Conservation (phyloP, 352 stramenopile genomes). For the Phytophthora sojae region DNA sequence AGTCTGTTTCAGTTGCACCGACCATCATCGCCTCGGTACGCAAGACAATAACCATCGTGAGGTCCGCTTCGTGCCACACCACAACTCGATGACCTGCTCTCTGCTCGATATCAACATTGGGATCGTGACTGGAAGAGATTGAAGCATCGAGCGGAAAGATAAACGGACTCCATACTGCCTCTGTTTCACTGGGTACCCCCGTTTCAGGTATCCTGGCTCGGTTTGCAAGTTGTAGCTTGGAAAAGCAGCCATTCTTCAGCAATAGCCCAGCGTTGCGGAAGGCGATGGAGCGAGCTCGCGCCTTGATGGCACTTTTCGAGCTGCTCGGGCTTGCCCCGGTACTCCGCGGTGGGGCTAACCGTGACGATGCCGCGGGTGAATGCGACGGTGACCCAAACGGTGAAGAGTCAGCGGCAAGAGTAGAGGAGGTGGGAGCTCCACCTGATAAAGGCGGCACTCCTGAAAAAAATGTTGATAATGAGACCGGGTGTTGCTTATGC, state of each 20-base stretch:
- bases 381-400: conserved; percentile 28
- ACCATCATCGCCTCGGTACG: conserved; percentile 8
- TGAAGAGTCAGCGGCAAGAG: conserved; percentile 10
- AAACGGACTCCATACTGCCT: conserved; percentile 53
- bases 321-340: conserved; percentile 9
- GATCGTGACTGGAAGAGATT: background rate
- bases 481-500: conserved; percentile 57
- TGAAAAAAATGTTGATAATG: conserved; percentile 49
- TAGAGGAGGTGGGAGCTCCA: conserved; percentile 15
- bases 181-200: conserved; percentile 23
- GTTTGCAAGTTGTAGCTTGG: conserved; percentile 34
- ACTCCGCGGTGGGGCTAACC: conserved; percentile 9
- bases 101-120: background rate
- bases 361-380: conserved; percentile 25
- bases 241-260: conserved; percentile 58
- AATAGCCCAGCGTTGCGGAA: conserved; percentile 66
- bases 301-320: conserved; percentile 38
- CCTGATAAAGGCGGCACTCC: conserved; percentile 21
- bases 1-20: background rate
- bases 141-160: conserved; percentile 37
- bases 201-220: conserved; percentile 6
- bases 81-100: conserved; percentile 33
- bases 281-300: conserved; percentile 44
- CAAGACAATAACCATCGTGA: conserved; percentile 57
- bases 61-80: conserved; percentile 63